These are phyloP conservation scores for Emmonsiellopsis sp. DNA, from an alignment of 2,329 filamentous ascomycete species.

Conservation along the genomic window DNA sequence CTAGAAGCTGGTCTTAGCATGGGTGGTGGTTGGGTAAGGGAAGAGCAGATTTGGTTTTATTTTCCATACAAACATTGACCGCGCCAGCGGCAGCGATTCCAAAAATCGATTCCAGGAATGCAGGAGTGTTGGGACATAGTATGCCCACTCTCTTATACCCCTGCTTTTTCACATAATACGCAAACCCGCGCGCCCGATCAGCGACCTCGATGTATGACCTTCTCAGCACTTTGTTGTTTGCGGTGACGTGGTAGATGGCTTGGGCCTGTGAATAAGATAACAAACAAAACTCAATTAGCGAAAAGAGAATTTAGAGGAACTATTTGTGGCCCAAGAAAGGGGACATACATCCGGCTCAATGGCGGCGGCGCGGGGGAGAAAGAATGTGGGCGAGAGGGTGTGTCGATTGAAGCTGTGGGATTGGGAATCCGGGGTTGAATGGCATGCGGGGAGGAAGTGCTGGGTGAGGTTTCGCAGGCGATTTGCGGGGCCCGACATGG, in stretches of 20 bases:
- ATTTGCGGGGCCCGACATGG: slow-evolving; percentile 20
- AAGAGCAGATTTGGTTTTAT: not conserved
- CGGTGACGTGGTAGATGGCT: slow-evolving; percentile 77
- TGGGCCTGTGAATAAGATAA: slow-evolving; percentile 43
- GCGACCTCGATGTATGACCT: slow-evolving; percentile 74
- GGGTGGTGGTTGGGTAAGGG: not conserved
- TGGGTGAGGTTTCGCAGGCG: slow-evolving; percentile 22
- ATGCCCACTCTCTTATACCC: slow-evolving; percentile 71
- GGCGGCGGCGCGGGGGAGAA: slow-evolving; percentile 71
- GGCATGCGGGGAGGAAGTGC: slow-evolving; percentile 20
- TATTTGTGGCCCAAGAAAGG: not conserved
- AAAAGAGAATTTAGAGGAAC: not conserved
- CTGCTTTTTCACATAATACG: slow-evolving; percentile 74
- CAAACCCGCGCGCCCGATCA: slow-evolving; percentile 75
- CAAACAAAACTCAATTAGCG: not conserved
- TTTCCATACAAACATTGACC: slow-evolving; percentile 54
- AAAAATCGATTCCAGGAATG: slow-evolving; percentile 84
- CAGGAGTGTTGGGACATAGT: slow-evolving; percentile 83
- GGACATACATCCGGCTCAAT: slow-evolving; percentile 66
- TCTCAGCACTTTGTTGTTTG: slow-evolving; percentile 63
- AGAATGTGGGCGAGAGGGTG: slow-evolving; percentile 74
- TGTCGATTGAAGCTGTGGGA: slow-evolving; percentile 31
- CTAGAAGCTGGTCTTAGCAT: slow-evolving; percentile 19
- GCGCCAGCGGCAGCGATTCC: slow-evolving; percentile 74
- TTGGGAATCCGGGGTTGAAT: slow-evolving; percentile 12